A percentile compares a stretch with the other conserved stretches of the same genome.
These are phyloP conservation scores for Clarireedia hainanense DNA, from an alignment of 2,329 filamentous ascomycete genomes.

Conservation along the genomic window DNA sequence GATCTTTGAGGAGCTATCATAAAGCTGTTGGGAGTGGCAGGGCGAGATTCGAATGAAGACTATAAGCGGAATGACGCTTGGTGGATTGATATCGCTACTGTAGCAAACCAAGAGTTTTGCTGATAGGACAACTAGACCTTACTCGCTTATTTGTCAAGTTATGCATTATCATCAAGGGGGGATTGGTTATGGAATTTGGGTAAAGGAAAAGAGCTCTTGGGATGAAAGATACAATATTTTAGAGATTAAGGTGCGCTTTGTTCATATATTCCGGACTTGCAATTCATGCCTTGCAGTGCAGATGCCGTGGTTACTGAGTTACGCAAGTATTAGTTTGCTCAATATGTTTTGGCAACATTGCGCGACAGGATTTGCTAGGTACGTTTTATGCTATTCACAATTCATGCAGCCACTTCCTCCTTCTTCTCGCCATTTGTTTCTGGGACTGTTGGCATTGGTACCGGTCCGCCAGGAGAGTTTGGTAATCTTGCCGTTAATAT, in stretches of 20 bases:
- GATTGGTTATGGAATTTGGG: not conserved
- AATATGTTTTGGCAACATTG: not conserved
- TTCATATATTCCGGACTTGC: not conserved
- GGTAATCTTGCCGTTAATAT: constrained; percentile 58
- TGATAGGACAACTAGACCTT: not conserved
- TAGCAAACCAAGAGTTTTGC: not conserved
- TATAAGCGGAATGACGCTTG: constrained; percentile 2
- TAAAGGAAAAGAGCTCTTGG: too few relatives aligned
- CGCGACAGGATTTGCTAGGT: not conserved
- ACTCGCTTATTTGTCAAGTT: constrained; percentile 6
- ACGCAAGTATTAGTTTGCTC: not conserved
- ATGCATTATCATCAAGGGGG: constrained; percentile 1
- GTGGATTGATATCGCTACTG: not conserved
- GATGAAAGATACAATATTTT: too few relatives aligned
- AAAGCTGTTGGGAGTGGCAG: not conserved
- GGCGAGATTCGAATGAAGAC: not conserved
- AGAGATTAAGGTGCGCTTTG: too few relatives aligned
- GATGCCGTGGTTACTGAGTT: not conserved
- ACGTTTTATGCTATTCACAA: not conserved
- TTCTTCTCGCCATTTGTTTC: constrained; percentile 12
- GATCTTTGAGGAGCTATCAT: not conserved
- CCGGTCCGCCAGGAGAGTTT: constrained; percentile 66
- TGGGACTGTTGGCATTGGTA: constrained; percentile 34
- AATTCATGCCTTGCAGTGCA: not conserved
- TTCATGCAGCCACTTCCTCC: constrained; percentile 2